Evolutionary conservation across 441 rosid species (phyloP).

Genomic region (Pelargonium cotyledonis): DNA sequence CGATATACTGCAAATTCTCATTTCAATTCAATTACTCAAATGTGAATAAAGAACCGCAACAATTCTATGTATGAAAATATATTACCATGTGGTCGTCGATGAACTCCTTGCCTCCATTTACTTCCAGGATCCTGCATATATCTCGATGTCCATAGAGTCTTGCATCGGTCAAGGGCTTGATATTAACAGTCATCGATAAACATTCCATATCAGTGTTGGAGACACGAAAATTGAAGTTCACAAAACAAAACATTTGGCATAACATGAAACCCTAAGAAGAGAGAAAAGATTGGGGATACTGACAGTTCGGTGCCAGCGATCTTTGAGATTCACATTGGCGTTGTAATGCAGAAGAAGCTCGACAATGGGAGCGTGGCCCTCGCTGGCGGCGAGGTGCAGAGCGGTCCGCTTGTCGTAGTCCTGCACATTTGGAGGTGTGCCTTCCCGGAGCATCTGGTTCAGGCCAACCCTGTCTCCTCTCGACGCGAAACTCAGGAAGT

Average conservation of each 20-base stretch:
- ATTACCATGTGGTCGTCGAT: slow-evolving; percentile 32
- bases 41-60: too few relatives aligned
- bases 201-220: too few relatives aligned
- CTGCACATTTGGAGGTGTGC: slow-evolving; percentile 47
- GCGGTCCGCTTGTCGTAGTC: slow-evolving; percentile 53
- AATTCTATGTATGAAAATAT: too few relatives aligned
- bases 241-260: too few relatives aligned
- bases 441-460: slow-evolving; percentile 50
- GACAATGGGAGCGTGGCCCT: slow-evolving; percentile 55
- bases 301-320: slow-evolving; percentile 49
- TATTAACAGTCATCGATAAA: neutral
- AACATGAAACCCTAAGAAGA: too few relatives aligned
- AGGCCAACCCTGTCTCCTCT: slow-evolving; percentile 61
- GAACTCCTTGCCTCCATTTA: slow-evolving; percentile 46
- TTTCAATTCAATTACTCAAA: too few relatives aligned
- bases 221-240: too few relatives aligned
- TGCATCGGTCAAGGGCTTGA: slow-evolving; percentile 59
- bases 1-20: too few relatives aligned
- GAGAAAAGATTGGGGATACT: slow-evolving; percentile 7
- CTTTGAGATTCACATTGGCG: slow-evolving; percentile 47
- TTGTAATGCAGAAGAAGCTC: slow-evolving; percentile 53
- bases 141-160: slow-evolving; percentile 44
- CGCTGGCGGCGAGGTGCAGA: slow-evolving; percentile 53
- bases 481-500: slow-evolving; percentile 53
- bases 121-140: slow-evolving; percentile 60